A percentile compares a stretch with the other conserved stretches of the same genome.
Evolutionary conservation across 768 basidiomycete genomes (phyloP).

Genomic region (Fibroporia radiculosa): DNA sequence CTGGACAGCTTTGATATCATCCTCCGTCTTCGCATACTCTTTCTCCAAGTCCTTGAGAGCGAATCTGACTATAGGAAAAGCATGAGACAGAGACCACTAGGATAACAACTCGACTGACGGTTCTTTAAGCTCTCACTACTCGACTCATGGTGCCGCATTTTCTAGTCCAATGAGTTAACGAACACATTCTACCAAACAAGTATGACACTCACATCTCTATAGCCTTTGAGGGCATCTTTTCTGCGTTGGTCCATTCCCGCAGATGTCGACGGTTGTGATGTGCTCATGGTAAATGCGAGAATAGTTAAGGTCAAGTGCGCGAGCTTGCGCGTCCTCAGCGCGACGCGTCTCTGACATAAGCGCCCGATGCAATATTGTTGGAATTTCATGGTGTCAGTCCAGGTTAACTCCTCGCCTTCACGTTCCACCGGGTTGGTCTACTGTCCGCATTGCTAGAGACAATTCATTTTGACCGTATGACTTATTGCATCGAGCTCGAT

Average conservation of each 20-base stretch:
- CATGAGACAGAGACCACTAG: background rate
- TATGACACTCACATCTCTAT: constrained; percentile 52
- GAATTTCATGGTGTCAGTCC: no score
- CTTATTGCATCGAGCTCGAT: no score
- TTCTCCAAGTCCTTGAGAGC: constrained; percentile 85
- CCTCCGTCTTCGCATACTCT: constrained; percentile 91
- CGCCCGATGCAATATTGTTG: no score
- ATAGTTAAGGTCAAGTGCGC: background rate
- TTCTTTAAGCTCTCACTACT: constrained; percentile 87
- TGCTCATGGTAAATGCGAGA: constrained; percentile 10
- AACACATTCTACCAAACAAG: background rate
- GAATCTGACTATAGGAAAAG: constrained; percentile 63
- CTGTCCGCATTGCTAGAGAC: no score
- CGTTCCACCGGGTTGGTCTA: no score
- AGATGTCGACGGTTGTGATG: constrained; percentile 20
- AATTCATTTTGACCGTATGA: no score
- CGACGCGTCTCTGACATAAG: no score
- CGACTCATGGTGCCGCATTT: constrained; percentile 88
- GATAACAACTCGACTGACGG: constrained; percentile 40
- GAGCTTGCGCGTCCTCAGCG: background rate
- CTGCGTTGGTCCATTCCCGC: constrained; percentile 63
- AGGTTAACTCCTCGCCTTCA: no score
- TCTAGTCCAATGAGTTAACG: constrained; percentile 41
- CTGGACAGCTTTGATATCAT: constrained; percentile 98
- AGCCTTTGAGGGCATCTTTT: constrained; percentile 65